Evolutionary conservation across 352 stramenopile species (phyloP), one percentile per base, ranked within the genome.

Genomic region (Lagenidium giganteum): DNA sequence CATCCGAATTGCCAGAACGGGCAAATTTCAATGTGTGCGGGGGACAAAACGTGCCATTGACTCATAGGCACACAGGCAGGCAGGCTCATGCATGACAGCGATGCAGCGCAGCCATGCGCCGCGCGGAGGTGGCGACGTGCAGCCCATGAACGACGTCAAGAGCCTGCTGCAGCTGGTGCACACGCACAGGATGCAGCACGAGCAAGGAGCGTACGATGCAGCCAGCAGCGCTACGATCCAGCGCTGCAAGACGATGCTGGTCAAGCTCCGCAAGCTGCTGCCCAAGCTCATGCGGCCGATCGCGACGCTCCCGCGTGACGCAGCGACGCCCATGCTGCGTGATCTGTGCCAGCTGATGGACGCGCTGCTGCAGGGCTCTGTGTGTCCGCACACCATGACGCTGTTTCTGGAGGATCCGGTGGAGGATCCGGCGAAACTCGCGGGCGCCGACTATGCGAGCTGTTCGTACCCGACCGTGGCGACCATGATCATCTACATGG

Each of bases 401-500:
- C 57, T 83, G 9, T 87, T 87, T 30, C 57, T 78, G 40, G 70
- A 81, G 17, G 26, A 33, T 53, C 35, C n/a, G n/a, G n/a, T n/a
- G n/a, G n/a, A n/a, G n/a, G n/a, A n/a, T n/a, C n/a, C 45, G 23
- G 32, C 27, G 27, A 17, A 31, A 0, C 30, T 14, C 14, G 23
- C 28, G 8, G 29, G 39, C 2, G 34, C 36, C 22, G 45, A 48
- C 18, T 29, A 34, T 23, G 25, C 38, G 23, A 27, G 56, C 0
- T 54, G 63, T 14, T 71, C 65, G 13, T 81, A 73, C 36, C 54
- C 67, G 9, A 74, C 63, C 3, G 59, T 82, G 26, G 70, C 61
- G 16, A 85, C 63, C 6, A 83, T 88, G 61, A 49, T 86, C 20
- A 79, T 88, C 28, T 84, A 86, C 34, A 79, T 88, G 69, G 40